phyloP scores from a whole-genome alignment of 257 asterid species.

The Solanum chaucha region DNA sequence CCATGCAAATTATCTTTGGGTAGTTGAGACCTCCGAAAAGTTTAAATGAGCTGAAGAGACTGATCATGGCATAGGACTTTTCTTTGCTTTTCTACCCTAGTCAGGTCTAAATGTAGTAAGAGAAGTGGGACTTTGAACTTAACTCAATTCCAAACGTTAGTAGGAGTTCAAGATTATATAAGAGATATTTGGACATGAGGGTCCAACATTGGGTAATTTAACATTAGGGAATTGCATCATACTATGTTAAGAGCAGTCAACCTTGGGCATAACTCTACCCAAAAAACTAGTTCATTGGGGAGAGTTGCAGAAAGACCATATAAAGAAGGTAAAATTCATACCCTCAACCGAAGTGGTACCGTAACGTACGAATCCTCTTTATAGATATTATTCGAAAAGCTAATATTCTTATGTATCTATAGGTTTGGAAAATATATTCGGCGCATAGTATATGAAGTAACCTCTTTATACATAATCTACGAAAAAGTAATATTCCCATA shows the following conservation, averaged over 20 bases:
- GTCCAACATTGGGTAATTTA: background rate
- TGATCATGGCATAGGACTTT: background rate
- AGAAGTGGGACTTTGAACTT: background rate
- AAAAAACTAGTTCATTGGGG: background rate
- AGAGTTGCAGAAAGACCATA: background rate
- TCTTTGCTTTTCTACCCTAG: background rate
- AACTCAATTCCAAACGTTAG: background rate
- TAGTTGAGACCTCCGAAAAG: background rate
- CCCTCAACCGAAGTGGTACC: background rate
- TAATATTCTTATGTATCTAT: background rate
- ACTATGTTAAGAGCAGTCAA: background rate
- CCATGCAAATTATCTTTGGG: background rate
- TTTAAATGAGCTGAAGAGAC: background rate
- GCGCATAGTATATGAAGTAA: background rate
- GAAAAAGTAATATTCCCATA: background rate
- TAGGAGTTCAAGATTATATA: background rate
- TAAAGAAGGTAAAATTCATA: background rate
- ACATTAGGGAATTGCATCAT: background rate
- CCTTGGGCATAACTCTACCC: background rate
- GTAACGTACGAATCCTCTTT: background rate
- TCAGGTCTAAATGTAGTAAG: background rate
- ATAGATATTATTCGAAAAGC: background rate
- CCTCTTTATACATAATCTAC: background rate
- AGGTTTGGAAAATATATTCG: background rate
- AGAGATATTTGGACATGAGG: background rate